Base-by-base conservation (phyloP, 2,329 filamentous ascomycete species). In the Xenoacremonium recifei region DNA sequence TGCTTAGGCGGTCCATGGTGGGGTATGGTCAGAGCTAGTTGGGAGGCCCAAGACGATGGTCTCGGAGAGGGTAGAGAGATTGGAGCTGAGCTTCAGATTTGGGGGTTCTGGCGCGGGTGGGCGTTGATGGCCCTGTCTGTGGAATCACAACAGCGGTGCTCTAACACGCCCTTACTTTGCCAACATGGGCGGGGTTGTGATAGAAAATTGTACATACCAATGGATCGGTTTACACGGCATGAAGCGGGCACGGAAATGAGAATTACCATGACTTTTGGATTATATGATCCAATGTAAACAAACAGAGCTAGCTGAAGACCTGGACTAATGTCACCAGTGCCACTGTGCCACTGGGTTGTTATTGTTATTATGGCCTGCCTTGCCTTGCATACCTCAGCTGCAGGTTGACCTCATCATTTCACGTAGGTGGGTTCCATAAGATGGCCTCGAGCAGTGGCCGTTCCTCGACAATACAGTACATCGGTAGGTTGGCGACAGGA, bases 191-290 rank as follows among this genome's bases (percentile, higher is more conserved):
- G 47, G 42, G 49, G 50, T 47, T 40, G 55, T 62, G 62, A 57
- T 55, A 56, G 58, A 62, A 64, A 61, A 60, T 55, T 69, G 66
- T 69, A 68, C 61, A 69, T 68, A 67, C 64, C 59, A 59, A 61
- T 64, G 63, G 64, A n/a, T 61, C 48, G 59, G 59, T 57, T 54
- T 56, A 61, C n/a, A n/a, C 55, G 60, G 52, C 51, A 53, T 48
- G 57, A 44, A 49, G 52, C 59, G 44, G 40, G 44, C 51, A 47
- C 43, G 49, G 52, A 54, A 63, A 60, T 57, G 64, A 60, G 34
- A 58, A 58, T 57, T 51, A 53, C 53, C 58, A 55, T 54, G 50
- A 4, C 12, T 17, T 9, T 16, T 11, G 4, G 6, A 7, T 17
- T 34, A 17, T n/a, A 9, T 18, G 31, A 27, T 27, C 23, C 13